These are phyloP conservation scores for Sophora flavescens DNA, from an alignment of 306 rosid species.

Conservation along the genomic window DNA sequence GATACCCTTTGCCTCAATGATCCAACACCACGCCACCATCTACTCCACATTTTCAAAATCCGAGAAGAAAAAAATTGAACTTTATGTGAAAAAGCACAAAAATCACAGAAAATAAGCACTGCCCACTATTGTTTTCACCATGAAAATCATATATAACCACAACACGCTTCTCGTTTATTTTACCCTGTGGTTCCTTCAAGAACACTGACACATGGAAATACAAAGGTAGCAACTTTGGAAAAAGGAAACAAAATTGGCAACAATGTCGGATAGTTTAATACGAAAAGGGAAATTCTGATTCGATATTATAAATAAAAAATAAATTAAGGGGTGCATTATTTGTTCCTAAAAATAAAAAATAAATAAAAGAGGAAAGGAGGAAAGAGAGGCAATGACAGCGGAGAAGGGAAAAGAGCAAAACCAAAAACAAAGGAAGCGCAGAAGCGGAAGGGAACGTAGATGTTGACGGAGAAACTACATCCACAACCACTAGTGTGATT, in stretches of 20 bases:
- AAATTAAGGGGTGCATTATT: background rate
- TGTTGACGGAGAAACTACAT: constrained; percentile 32
- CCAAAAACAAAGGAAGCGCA: background rate
- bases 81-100: constrained; percentile 17
- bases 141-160: constrained; percentile 31
- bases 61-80: background rate
- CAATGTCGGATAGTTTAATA: background rate
- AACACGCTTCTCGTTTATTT: constrained; percentile 17
- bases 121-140: constrained; percentile 16
- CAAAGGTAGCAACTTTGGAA: constrained; percentile 1
- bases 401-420: constrained; percentile 33
- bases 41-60: constrained; percentile 54
- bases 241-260: background rate
- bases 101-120: constrained; percentile 24
- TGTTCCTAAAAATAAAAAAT: background rate
- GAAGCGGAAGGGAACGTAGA: background rate
- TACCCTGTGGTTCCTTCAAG: background rate
- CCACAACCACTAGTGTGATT: constrained; percentile 32
- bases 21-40: constrained; percentile 43
- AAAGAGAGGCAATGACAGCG: constrained; percentile 43
- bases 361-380: constrained; percentile 27
- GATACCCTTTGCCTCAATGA: constrained; percentile 47
- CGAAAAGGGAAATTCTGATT: background rate
- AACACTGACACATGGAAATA: background rate
- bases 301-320: background rate